Evolutionary conservation across 2,329 filamentous ascomycete genomes (phyloP), one percentile per base, ranked within the genome.

Genomic region (Berkeleyomyces basicola): DNA sequence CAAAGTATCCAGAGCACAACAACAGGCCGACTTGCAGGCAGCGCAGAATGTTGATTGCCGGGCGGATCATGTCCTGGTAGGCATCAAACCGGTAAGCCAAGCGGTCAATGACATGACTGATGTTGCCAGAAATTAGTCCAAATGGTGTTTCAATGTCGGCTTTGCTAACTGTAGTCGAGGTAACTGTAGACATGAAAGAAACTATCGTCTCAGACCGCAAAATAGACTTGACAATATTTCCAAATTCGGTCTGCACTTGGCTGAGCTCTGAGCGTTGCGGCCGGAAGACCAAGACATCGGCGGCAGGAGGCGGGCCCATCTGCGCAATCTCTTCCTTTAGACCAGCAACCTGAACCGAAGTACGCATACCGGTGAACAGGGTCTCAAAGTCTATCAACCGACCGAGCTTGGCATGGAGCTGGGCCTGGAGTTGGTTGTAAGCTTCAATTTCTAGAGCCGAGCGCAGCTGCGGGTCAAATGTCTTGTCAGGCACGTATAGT

Each of bases 1-100:
- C 61, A 58, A 59, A 23, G 66, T 46, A 7, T 79, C 70, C 37
- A 76, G 75, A 74, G 61, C 78, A 80, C 44, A 95, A 73, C 0
- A 82, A 85, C 40, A 95, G 73, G 2, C 90, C 91, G 65, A 95
- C 76, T 67, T 86, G 82, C 7, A 97, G 75, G 67, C 88, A 88
- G 64, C 87, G 83, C 51, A 97, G 76, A 66, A 96, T 87, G 61
- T 87, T 88, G 53, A 90, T 78, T 9, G 90, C 80, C 3, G 90
- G 91, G 53, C 82, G 78, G 0, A 87, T 88, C 67, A 97, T 82
- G 70, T 99, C 93, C 65, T 90, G 88, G 69, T 96, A 97, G 11
- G 84, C 83, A 46, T 84, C 80, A 70, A 90, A 95, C 43, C 83
- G 79, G 39, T 81, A 77, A 1, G 78, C 79, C 6, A 99, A 78